phyloP scores from a whole-genome alignment of 2,329 filamentous ascomycete genomes.

The Zymoseptoria crescenta region DNA sequence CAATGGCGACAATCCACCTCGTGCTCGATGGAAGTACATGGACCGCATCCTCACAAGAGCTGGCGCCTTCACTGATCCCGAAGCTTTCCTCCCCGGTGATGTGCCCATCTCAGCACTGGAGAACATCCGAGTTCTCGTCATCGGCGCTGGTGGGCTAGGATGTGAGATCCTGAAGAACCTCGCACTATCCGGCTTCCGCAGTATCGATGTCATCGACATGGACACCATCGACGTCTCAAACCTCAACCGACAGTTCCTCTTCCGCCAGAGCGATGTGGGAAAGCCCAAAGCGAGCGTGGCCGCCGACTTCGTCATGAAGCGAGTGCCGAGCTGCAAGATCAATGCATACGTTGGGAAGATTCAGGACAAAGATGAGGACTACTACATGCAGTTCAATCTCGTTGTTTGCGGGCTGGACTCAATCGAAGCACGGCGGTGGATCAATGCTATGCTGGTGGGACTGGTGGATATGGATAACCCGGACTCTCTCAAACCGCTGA shows the following conservation, averaged over 20 bases:
- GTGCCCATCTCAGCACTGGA: constrained; percentile 52
- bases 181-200: constrained; percentile 87
- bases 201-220: constrained; percentile 99
- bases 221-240: constrained; percentile 99
- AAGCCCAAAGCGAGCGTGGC: constrained; percentile 91
- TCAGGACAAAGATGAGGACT: constrained; percentile 91
- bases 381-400: constrained; percentile 94
- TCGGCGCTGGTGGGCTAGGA: constrained; percentile 85
- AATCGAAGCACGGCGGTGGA: constrained; percentile 96
- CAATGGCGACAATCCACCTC: constrained; percentile 38
- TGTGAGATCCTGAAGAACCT: constrained; percentile 97
- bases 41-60: constrained; percentile 68
- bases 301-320: constrained; percentile 79
- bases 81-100: constrained; percentile 36
- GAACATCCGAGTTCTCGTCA: constrained; percentile 54
- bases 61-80: constrained; percentile 72
- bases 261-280: constrained; percentile 83
- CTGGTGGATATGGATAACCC: constrained; percentile 79
- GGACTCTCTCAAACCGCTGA: constrained; percentile 83
- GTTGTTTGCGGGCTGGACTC: constrained; percentile 93
- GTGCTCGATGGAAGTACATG: constrained; percentile 59
- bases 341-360: constrained; percentile 92
- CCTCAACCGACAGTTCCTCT: constrained; percentile 94
- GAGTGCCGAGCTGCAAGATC: constrained; percentile 85
- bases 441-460: constrained; percentile 84